Conservation (phyloP, 192 early-diverging fungal species). For the Haplosporangium gracile region DNA sequence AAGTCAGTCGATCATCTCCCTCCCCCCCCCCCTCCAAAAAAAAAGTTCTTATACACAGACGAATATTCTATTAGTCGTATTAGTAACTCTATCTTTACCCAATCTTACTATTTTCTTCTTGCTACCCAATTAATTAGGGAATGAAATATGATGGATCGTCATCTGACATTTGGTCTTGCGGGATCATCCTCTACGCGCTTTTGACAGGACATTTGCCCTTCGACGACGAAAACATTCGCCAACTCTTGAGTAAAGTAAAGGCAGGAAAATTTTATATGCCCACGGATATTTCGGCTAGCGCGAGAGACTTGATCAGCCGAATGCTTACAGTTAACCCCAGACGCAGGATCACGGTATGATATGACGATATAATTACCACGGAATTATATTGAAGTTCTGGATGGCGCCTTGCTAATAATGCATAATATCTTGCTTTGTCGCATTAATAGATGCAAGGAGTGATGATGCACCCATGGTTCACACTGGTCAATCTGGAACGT, state of each 20-base stretch:
- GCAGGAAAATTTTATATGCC: slow-evolving; percentile 65
- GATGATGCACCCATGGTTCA: slow-evolving; percentile 65
- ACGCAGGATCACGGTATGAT: slow-evolving; percentile 58
- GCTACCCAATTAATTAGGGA: slow-evolving; percentile 49
- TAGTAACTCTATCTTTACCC: not conserved
- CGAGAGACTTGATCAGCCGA: slow-evolving; percentile 60
- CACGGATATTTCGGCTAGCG: slow-evolving; percentile 60
- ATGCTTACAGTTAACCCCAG: slow-evolving; percentile 63
- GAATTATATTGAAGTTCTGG: not conserved
- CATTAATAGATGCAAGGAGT: slow-evolving; percentile 61
- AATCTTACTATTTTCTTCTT: not conserved
- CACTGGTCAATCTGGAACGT: slow-evolving; percentile 50
- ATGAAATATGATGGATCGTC: slow-evolving; percentile 75
- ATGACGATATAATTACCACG: not conserved
- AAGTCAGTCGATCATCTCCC: not conserved
- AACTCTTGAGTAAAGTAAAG: slow-evolving; percentile 57
- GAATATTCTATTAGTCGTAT: not conserved
- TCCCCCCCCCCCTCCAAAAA: not conserved
- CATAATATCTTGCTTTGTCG: not conserved
- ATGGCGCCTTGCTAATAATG: not conserved
- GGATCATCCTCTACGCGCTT: slow-evolving; percentile 83
- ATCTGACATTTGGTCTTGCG: slow-evolving; percentile 87
- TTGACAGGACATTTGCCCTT: slow-evolving; percentile 84
- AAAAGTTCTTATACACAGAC: not conserved
- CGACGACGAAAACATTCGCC: slow-evolving; percentile 57